Evolutionary conservation across 768 basidiomycete genomes (phyloP).

Genomic region (Epithele typhae): DNA sequence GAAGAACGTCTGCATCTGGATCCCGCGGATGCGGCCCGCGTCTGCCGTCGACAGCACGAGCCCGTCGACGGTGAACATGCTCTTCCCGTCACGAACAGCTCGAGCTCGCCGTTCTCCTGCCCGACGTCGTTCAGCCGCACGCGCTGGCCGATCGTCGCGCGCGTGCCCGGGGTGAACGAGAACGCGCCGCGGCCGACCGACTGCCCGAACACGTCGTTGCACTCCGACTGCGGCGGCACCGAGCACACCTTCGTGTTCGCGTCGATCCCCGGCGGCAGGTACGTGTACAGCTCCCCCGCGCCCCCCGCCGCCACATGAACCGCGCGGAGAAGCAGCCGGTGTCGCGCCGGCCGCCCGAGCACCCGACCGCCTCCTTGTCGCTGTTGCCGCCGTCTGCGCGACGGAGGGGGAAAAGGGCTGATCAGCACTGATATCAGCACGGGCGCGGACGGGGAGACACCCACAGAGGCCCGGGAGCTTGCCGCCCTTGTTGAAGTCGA

Average conservation of each 20-base stretch:
- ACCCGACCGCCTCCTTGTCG: conserved; percentile 43
- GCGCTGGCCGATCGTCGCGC: conserved; percentile 67
- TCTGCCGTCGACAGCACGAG: conserved; percentile 48
- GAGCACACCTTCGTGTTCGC: conserved; percentile 48
- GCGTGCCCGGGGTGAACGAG: conserved; percentile 54
- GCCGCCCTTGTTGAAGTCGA: conserved; percentile 62
- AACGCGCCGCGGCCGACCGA: conserved; percentile 68
- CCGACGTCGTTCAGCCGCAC: conserved; percentile 71
- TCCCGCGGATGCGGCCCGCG: conserved; percentile 56
- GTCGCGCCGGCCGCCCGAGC: conserved; percentile 63
- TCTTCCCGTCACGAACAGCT: conserved; percentile 62
- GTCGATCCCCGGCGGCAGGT: conserved; percentile 37
- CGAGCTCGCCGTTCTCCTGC: conserved; percentile 63
- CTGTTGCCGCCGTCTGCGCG: conserved; percentile 52
- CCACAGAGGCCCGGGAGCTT: conserved; percentile 70
- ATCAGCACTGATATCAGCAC: not conserved
- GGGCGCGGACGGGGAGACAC: conserved; percentile 17
- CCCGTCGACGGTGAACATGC: conserved; percentile 52
- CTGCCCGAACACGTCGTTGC: conserved; percentile 60
- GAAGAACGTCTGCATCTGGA: conserved; percentile 76
- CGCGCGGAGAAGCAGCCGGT: conserved; percentile 63
- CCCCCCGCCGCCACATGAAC: conserved; percentile 61
- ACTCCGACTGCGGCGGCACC: conserved; percentile 44
- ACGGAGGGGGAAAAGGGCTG: not conserved
- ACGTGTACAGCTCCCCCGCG: conserved; percentile 40